phyloP scores from a whole-genome alignment of 2,329 filamentous ascomycete species.

The Biscogniauxia mediterranea region DNA sequence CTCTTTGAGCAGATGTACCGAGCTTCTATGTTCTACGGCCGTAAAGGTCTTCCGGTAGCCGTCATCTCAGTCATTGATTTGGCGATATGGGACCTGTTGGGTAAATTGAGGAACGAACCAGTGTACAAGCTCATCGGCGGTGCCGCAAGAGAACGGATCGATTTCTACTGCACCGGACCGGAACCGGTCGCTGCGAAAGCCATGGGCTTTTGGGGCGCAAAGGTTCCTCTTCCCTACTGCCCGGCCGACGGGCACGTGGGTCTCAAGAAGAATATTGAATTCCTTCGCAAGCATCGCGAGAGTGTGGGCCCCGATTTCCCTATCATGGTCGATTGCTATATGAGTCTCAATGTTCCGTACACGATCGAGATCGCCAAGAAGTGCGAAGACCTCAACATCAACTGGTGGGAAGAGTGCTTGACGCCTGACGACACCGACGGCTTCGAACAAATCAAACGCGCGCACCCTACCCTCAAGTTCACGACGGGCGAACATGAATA shows the following conservation, averaged over 20 bases:
- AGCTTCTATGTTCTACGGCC: conserved; percentile 92
- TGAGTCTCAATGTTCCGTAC: conserved; percentile 90
- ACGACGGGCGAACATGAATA: conserved; percentile 96
- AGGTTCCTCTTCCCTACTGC: conserved; percentile 86
- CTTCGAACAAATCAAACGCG: conserved; percentile 84
- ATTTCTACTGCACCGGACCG: conserved; percentile 95
- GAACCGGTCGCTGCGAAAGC: conserved; percentile 75
- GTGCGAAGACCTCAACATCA: conserved; percentile 79
- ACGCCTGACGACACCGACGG: conserved; percentile 90
- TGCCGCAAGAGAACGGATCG: conserved; percentile 75
- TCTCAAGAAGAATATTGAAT: conserved; percentile 85
- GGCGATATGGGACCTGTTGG: conserved; percentile 87
- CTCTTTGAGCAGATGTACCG: conserved; percentile 97
- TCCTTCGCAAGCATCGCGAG: conserved; percentile 79
- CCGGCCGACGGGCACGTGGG: conserved; percentile 83
- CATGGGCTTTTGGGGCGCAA: conserved; percentile 89
- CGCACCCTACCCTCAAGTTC: conserved; percentile 87
- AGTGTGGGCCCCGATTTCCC: conserved; percentile 87
- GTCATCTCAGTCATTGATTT: conserved; percentile 94
- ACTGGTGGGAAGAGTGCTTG: conserved; percentile 97
- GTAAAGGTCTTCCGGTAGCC: conserved; percentile 85
- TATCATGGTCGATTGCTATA: conserved; percentile 95
- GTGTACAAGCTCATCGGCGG: conserved; percentile 94
- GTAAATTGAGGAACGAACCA: conserved; percentile 87
- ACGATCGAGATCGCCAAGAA: conserved; percentile 88